Evolutionary conservation across 1,284 basidiomycete species (phyloP).

Genomic region (Polyporus tsugae): DNA sequence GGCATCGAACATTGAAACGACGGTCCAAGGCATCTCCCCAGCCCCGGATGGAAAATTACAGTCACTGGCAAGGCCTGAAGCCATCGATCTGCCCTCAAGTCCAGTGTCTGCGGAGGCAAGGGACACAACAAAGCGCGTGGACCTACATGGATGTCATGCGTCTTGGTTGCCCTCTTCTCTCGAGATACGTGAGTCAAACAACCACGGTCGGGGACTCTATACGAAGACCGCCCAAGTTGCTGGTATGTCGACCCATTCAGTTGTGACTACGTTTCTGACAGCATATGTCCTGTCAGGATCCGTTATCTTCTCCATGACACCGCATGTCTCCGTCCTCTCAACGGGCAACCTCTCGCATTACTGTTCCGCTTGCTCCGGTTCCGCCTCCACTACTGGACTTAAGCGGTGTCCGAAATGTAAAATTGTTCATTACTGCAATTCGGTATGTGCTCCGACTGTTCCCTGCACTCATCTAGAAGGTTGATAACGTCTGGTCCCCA

Average conservation of each 20-base stretch:
- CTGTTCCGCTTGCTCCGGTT: constrained; percentile 75
- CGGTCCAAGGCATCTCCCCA: background rate
- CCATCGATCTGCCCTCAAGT: background rate
- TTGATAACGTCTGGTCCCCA: constrained; percentile 40
- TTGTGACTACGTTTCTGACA: background rate
- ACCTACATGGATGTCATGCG: constrained; percentile 29
- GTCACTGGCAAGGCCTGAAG: background rate
- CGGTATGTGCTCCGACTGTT: constrained; percentile 49
- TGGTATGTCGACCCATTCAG: constrained; percentile 44
- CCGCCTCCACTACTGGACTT: constrained; percentile 47
- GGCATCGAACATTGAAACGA: no score
- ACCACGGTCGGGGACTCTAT: constrained; percentile 42
- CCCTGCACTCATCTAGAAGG: background rate
- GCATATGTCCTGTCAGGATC: constrained; percentile 55
- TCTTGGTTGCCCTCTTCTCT: constrained; percentile 34
- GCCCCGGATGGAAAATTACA: background rate
- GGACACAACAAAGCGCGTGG: constrained; percentile 18
- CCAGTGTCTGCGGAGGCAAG: background rate
- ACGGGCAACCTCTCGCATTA: constrained; percentile 63
- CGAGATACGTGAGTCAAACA: constrained; percentile 32
- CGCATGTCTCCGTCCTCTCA: constrained; percentile 74
- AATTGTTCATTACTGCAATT: constrained; percentile 75
- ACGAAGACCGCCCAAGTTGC: constrained; percentile 44
- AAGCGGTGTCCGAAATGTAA: constrained; percentile 80
- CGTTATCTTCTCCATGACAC: constrained; percentile 61